These are phyloP conservation scores for Podospora pseudocomata DNA, from an alignment of 495 filamentous ascomycete species.

Conservation along the genomic window DNA sequence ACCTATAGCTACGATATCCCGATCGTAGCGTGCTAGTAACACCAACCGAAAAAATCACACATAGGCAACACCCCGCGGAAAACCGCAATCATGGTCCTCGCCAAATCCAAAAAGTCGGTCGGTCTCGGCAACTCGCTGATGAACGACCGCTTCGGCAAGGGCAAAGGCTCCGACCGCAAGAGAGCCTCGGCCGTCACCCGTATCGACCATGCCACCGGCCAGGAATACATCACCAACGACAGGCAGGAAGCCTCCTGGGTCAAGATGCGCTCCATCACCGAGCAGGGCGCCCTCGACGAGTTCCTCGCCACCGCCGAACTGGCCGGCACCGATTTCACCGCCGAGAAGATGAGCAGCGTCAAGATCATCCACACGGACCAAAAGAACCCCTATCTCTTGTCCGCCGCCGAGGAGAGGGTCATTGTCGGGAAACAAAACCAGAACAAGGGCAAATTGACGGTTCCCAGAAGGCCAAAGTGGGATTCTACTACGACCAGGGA, in stretches of 20 bases:
- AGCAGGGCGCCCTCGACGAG: conserved; percentile 90
- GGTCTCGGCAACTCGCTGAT: conserved; percentile 81
- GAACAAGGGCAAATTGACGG: conserved; percentile 73
- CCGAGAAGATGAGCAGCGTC: conserved; percentile 97
- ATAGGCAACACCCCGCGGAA: not conserved
- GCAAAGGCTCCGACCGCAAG: conserved; percentile 64
- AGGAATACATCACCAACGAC: conserved; percentile 67
- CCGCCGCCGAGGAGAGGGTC: conserved; percentile 76
- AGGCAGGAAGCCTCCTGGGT: conserved; percentile 77
- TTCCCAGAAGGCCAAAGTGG: conserved; percentile 88
- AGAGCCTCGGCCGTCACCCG: conserved; percentile 61
- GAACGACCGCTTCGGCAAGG: conserved; percentile 90
- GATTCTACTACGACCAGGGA: conserved; percentile 75
- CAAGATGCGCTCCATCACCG: conserved; percentile 98
- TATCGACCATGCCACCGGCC: conserved; percentile 57
- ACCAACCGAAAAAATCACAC: not conserved
- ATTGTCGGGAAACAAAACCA: conserved; percentile 75
- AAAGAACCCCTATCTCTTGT: conserved; percentile 90
- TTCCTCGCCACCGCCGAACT: conserved; percentile 78
- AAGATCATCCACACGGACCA: conserved; percentile 97
- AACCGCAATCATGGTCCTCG: conserved; percentile 67
- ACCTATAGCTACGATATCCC: not conserved
- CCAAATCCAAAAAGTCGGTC: conserved; percentile 93
- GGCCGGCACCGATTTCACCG: conserved; percentile 96
- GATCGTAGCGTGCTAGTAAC: not conserved